Evolutionary conservation across 768 basidiomycete genomes (phyloP), one percentile per base, ranked within the genome.

Genomic region (Strobilomyces confusus): DNA sequence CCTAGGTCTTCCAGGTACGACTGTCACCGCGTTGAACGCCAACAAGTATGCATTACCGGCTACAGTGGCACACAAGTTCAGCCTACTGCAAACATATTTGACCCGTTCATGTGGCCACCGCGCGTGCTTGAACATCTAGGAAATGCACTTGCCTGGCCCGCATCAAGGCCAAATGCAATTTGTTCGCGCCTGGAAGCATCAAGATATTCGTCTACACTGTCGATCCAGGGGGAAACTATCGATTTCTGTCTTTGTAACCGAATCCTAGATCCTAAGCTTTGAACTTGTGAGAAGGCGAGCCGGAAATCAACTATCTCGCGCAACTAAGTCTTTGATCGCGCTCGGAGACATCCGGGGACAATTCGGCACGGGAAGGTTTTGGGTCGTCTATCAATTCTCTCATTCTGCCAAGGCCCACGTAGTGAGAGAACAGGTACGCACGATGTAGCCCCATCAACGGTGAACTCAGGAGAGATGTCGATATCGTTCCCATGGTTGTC

Each of bases 401-500:
- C 2, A 49, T 58, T 20, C 14, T 23, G 46, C 25, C 5, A 37
- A 23, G 19, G 19, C 7, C 8, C 17, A 40, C 26, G 40, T 4
- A 12, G 9, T 13, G 15, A 43, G 36, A 44, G 20, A 30, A 48
- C 6, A 49, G 23, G 25, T 9, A 49, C 67, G 29, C 44, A 69
- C 69, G 57, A 67, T 26, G 53, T 29, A 8, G 7, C 44, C 29
- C 47, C 0, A 3, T 59, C 66, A 15, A 44, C 2, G 2, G 52
- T 49, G 23, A 70, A 69, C 43, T 62, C 38, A 3, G 66, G 67
- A 7, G 41, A 44, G 51, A 68, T 54, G 42, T 62, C 38, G n/a
- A 69, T 60, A 12, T 59, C 45, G n/a, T 66, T 60, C 11, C 55
- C 63, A 14, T 47, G 22, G 0, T 67, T 53, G n/a, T 68, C 66